These are phyloP conservation scores for Lentinula guzmanii DNA, from an alignment of 768 basidiomycete species.

Conservation along the genomic window DNA sequence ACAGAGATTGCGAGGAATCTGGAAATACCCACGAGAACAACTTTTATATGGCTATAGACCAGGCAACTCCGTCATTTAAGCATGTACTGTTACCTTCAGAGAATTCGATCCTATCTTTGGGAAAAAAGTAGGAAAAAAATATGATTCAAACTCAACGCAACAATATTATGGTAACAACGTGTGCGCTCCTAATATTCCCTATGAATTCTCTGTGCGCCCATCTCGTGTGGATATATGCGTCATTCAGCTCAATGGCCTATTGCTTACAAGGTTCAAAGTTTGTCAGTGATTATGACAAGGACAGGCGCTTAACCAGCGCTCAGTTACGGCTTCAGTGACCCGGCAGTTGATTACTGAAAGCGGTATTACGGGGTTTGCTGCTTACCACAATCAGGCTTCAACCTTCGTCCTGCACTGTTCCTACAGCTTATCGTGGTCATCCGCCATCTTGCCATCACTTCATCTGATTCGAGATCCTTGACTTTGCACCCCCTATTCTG, in stretches of 20 bases:
- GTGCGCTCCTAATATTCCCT: no score
- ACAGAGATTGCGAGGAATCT: slow-evolving; percentile 45
- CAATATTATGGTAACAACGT: no score
- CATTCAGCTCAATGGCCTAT: no score
- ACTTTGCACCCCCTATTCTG: background rate
- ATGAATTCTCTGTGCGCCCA: no score
- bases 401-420: slow-evolving; percentile 1
- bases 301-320: background rate
- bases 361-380: background rate
- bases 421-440: background rate
- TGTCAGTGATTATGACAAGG: background rate
- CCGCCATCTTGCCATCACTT: background rate
- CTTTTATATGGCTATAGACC: slow-evolving; percentile 41
- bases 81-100: no score
- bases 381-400: background rate
- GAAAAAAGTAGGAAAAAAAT: no score
- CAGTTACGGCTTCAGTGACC: background rate
- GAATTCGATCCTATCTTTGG: no score
- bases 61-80: no score
- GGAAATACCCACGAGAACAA: slow-evolving; percentile 42
- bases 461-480: background rate
- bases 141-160: no score
- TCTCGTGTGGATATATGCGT: no score
- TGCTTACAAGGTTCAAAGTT: no score
- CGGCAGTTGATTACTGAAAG: slow-evolving; percentile 1